Evolutionary conservation across 495 filamentous ascomycete genomes (phyloP).

Genomic region (Pyronema omphalodes): DNA sequence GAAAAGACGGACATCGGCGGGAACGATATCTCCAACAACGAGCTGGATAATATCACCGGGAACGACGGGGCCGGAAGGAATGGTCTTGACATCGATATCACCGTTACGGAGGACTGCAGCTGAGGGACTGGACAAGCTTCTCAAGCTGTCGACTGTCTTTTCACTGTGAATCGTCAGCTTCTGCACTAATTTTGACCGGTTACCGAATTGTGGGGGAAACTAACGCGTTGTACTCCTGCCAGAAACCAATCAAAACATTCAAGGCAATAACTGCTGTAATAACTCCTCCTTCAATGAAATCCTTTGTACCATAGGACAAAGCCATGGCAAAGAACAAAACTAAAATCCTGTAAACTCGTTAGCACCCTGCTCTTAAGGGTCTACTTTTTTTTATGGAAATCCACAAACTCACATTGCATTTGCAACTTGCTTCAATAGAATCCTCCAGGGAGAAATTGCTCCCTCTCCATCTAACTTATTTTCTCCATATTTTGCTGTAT

Average conservation of each 20-base stretch:
- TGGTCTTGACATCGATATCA: constrained; percentile 30
- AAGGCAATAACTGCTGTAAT: constrained; percentile 63
- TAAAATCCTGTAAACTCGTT: constrained; percentile 12
- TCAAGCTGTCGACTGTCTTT: constrained; percentile 68
- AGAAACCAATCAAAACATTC: constrained; percentile 64
- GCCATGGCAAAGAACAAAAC: constrained; percentile 73
- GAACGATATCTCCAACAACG: constrained; percentile 67
- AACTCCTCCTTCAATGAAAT: constrained; percentile 72
- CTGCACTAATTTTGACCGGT: not conserved
- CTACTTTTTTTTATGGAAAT: not conserved
- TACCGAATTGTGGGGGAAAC: not conserved
- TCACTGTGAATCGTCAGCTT: constrained; percentile 27
- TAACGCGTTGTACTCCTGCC: constrained; percentile 58
- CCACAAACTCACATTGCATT: constrained; percentile 42
- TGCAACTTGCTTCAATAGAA: constrained; percentile 44
- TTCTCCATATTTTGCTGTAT: constrained; percentile 35
- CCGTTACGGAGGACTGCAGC: constrained; percentile 59
- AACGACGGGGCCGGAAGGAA: constrained; percentile 51
- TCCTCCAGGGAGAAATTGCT: constrained; percentile 42
- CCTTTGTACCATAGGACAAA: constrained; percentile 58
- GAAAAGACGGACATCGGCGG: constrained; percentile 56
- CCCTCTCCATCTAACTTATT: constrained; percentile 47
- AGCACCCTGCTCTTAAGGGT: not conserved
- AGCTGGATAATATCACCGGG: constrained; percentile 62
- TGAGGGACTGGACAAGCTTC: constrained; percentile 43